Conservation (phyloP, 2,329 filamentous ascomycete genomes). For the Hymenoscyphus infarciens region DNA sequence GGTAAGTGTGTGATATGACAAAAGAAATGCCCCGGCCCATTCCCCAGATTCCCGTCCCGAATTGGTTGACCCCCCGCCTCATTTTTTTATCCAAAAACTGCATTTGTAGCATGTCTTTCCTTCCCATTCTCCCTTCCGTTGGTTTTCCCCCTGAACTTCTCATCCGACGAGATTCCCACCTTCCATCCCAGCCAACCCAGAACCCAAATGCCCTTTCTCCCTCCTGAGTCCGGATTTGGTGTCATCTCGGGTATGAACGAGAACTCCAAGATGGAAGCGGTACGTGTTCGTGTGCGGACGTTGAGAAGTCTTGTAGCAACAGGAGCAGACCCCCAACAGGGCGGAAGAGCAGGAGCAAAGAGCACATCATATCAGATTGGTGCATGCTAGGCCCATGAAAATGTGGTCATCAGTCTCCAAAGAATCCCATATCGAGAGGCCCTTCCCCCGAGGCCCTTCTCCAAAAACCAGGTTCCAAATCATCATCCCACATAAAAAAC, state of each 20-base stretch:
- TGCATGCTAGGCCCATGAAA: not conserved
- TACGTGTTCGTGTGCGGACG: not conserved
- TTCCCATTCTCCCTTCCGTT: not conserved
- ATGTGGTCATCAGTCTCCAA: not conserved
- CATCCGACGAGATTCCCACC: no score
- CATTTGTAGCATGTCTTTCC: not conserved
- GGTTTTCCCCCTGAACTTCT: no score
- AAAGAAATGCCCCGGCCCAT: not conserved
- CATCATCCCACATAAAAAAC: constrained; percentile 8
- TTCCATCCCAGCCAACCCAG: no score
- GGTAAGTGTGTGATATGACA: not conserved
- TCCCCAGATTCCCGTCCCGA: not conserved
- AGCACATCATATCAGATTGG: constrained; percentile 4
- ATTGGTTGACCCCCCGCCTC: not conserved
- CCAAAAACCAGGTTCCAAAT: not conserved
- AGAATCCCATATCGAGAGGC: not conserved
- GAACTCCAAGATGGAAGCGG: not conserved
- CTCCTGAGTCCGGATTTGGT: no score
- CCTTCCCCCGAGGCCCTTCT: not conserved
- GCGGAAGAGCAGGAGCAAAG: not conserved
- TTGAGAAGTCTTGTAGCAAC: not conserved
- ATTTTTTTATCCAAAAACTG: not conserved
- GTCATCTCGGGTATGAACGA: no score
- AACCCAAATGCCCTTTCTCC: no score
- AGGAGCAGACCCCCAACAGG: no score